These are phyloP conservation scores for Aspergillus novoparasiticus DNA, from an alignment of 2,329 filamentous ascomycete genomes.

Conservation along the genomic window DNA sequence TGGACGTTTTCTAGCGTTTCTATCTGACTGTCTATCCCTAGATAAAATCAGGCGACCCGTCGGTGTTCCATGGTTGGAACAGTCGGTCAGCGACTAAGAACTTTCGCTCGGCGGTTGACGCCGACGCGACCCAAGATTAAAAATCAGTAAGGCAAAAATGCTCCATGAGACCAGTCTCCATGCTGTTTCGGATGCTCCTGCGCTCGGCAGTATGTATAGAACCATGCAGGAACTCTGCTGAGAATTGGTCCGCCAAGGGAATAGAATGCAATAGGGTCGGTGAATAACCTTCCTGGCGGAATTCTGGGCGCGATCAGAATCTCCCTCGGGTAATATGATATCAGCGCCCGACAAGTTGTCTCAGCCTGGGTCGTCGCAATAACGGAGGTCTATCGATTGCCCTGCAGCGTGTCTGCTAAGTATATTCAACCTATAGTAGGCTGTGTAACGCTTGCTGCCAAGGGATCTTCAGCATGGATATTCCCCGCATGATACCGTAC, in stretches of 20 bases:
- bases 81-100: slow-evolving; percentile 1
- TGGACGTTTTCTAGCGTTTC: neutral
- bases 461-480: slow-evolving; percentile 25
- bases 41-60: neutral
- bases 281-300: neutral
- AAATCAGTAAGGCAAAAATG: neutral
- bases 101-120: neutral
- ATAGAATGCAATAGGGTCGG: slow-evolving; percentile 7
- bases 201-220: neutral
- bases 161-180: slow-evolving; percentile 5
- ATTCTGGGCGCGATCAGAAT: neutral
- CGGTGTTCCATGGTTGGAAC: slow-evolving; percentile 10
- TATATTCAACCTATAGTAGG: neutral
- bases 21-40: neutral
- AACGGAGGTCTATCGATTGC: neutral
- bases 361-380: neutral
- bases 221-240: slow-evolving; percentile 2
- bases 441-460: slow-evolving; percentile 13
- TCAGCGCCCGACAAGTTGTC: neutral
- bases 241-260: slow-evolving; percentile 6
- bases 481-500: neutral
- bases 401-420: neutral
- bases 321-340: neutral
- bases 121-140: slow-evolving; percentile 1
- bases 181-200: slow-evolving; percentile 1